Base-by-base conservation (phyloP, 495 filamentous ascomycete species). In the Halenospora varia region DNA sequence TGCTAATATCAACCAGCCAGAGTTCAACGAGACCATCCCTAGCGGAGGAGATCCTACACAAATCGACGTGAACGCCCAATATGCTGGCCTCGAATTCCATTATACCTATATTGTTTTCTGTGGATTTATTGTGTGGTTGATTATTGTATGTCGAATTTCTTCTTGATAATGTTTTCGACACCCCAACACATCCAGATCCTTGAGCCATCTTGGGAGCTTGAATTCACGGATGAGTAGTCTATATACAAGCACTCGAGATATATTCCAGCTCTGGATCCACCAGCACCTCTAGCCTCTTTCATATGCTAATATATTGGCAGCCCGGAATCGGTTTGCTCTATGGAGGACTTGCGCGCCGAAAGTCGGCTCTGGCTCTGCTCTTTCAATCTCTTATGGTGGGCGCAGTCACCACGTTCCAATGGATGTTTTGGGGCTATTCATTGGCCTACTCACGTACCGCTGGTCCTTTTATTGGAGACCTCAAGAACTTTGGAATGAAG, bases 391-490 rank as follows among this genome's bases (percentile, higher is more conserved):
- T 85, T 39, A 73, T 79, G 73, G 62, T 65, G 23, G 59, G 45
- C 10, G 51, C 59, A 13, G 59, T 65, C 2, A 59, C 55, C n/a
- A 87, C 88, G 22, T 96, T 98, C 76, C 94, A 97, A 69, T 98
- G 94, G 93, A 97, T 96, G 79, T 96, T 98, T 77, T 97, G 93
- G 94, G 94, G 94, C 39, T 97, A 96, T 68, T 95, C 89, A 6
- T 75, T 98, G 39, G 82, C 93, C 42, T 96, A 97, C 74, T 94
- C 89, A 24, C 84, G 88, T 67, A 79, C 84, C 3, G 93, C 89
- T 26, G 91, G 88, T 40, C 55, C 59, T 0, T 98, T 85, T 74
- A 96, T 97, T 64, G 94, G 94, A 47, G 81, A 92, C 63, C 77
- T 98, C 22, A 73, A 82, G 51, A 93, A 97, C 76, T 88, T 97